phyloP scores from a whole-genome alignment of 805 yeast genomes.

The Starmera quercuum region DNA sequence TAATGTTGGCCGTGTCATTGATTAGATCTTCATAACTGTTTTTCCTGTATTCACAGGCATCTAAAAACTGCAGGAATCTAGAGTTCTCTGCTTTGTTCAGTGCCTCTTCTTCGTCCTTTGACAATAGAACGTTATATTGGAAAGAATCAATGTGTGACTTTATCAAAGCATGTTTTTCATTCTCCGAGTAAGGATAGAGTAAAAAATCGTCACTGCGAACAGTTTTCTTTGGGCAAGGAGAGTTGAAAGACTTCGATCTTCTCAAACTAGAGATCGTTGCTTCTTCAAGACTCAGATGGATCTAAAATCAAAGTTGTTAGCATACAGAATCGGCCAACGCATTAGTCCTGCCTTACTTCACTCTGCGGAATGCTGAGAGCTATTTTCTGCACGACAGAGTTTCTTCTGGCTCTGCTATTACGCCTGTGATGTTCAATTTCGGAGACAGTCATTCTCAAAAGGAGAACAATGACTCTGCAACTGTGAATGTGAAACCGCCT shows the following conservation, averaged over 20 bases:
- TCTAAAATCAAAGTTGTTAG: no score
- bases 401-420: conserved; percentile 38
- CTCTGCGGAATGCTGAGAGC: conserved; percentile 44
- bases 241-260: background rate
- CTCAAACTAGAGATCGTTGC: background rate
- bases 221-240: background rate
- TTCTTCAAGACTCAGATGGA: conserved; percentile 1
- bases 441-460: conserved; percentile 17
- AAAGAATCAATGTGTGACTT: conserved; percentile 28
- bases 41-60: conserved; percentile 23
- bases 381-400: conserved; percentile 55
- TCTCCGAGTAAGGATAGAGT: conserved; percentile 20
- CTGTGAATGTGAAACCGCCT: no score
- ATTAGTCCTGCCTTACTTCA: conserved; percentile 9
- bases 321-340: no score
- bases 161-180: conserved; percentile 29
- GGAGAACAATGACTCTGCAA: no score
- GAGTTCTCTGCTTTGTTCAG: conserved; percentile 30
- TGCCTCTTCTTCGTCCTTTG: conserved; percentile 30
- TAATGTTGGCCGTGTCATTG: conserved; percentile 35
- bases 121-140: conserved; percentile 33
- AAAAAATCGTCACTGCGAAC: background rate
- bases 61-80: conserved; percentile 22
- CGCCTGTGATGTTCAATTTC: conserved; percentile 3
- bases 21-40: conserved; percentile 29